Conservation (phyloP, 2,329 filamentous ascomycete species). For the Dactylellina drechsleri region DNA sequence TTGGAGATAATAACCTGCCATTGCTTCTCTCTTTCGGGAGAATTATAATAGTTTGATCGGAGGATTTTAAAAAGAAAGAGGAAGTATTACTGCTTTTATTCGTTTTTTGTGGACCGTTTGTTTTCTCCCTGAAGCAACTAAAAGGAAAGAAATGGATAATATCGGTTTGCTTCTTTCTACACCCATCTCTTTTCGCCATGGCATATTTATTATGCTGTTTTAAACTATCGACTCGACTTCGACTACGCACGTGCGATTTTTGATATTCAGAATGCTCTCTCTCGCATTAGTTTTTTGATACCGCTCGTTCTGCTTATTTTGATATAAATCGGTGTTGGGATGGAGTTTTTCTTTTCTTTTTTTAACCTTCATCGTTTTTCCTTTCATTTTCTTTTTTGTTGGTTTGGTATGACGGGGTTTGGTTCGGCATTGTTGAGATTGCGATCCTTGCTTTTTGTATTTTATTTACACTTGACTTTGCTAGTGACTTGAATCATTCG, state of each 20-base stretch:
- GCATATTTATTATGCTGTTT: conserved; percentile 3
- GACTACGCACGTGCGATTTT: conserved; percentile 14
- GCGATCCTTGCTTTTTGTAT: not conserved
- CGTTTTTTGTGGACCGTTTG: conserved; percentile 5
- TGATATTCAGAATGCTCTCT: conserved; percentile 37
- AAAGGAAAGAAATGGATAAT: not conserved
- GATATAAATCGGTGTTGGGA: conserved; percentile 51
- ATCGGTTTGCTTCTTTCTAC: not conserved
- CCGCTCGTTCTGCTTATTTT: conserved; percentile 27
- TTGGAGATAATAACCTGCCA: conserved; percentile 33
- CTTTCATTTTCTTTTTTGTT: conserved; percentile 2
- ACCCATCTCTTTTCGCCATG: conserved; percentile 1
- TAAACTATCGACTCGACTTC: not conserved
- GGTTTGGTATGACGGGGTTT: not conserved
- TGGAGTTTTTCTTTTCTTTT: conserved; percentile 42
- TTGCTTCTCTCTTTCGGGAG: not conserved
- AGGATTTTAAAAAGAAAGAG: not conserved
- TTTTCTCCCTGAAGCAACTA: not conserved
- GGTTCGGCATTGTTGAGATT: not conserved
- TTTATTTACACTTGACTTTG: not conserved
- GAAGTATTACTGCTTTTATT: not conserved
- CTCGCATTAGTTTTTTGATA: conserved; percentile 26
- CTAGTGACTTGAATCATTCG: too few species aligned
- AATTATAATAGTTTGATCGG: too few species aligned
- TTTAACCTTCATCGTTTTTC: not conserved